These are phyloP conservation scores for Craterostigma plantagineum DNA, from an alignment of 257 asterid species.

Conservation along the genomic window DNA sequence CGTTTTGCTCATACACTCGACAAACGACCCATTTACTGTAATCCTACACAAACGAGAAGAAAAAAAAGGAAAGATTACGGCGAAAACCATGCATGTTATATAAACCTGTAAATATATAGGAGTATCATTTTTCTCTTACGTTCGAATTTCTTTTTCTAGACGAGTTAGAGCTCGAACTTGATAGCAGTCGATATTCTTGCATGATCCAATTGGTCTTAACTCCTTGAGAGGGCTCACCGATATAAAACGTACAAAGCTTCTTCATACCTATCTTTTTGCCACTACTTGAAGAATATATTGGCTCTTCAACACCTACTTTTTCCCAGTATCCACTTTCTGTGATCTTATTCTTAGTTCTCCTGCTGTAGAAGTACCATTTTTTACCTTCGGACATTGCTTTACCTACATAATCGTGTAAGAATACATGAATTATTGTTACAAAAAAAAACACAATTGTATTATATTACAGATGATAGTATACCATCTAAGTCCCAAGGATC, in stretches of 20 bases:
- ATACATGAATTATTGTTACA: background rate
- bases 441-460: too few species aligned
- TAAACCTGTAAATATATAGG: background rate
- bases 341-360: conserved; percentile 42
- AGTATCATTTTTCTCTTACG: background rate
- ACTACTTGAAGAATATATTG: conserved; percentile 24
- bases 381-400: conserved; percentile 91
- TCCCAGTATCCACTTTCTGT: conserved; percentile 77
- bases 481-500: conserved; percentile 98
- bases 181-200: conserved; percentile 68
- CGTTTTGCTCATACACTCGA: conserved; percentile 52
- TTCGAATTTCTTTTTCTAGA: background rate
- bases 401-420: conserved; percentile 23
- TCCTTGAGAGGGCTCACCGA: conserved; percentile 46
- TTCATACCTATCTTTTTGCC: conserved; percentile 49
- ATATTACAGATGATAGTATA: conserved; percentile 6
- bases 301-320: conserved; percentile 49
- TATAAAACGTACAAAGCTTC: conserved; percentile 39
- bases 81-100: too few species aligned
- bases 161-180: conserved; percentile 12
- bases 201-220: conserved; percentile 70
- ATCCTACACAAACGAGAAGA: conserved; percentile 27
- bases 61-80: too few species aligned
- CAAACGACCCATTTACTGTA: conserved; percentile 79
- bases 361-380: conserved; percentile 80